Conservation (phyloP, 192 early-diverging fungal genomes). For the Coemansia sp. region DNA sequence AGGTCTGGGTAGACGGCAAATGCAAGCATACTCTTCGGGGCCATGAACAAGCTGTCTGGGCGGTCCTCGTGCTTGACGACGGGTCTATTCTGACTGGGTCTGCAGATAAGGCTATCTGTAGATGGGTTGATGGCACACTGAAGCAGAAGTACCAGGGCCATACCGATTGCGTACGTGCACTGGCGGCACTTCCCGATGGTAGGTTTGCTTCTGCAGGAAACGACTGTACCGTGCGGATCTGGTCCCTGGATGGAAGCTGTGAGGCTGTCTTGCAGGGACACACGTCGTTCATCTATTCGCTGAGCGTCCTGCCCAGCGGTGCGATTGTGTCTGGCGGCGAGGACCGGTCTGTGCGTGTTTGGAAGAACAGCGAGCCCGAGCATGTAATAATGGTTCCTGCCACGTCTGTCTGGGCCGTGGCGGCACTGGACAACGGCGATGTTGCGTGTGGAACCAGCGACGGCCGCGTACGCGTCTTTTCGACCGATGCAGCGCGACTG, state of each 20-base stretch:
- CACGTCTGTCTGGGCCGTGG: constrained; percentile 89
- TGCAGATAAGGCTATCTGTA: constrained; percentile 86
- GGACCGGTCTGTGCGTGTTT: constrained; percentile 84
- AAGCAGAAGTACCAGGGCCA: constrained; percentile 73
- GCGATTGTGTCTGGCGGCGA: constrained; percentile 90
- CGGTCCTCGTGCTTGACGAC: constrained; percentile 73
- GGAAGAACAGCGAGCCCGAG: constrained; percentile 66
- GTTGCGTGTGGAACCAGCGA: constrained; percentile 82
- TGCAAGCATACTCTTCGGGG: constrained; percentile 67
- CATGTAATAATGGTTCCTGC: constrained; percentile 87
- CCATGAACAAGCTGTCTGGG: constrained; percentile 87
- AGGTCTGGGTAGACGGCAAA: constrained; percentile 82
- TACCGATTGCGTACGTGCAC: constrained; percentile 83
- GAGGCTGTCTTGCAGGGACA: constrained; percentile 78
- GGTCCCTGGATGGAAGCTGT: constrained; percentile 70
- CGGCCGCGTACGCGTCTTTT: constrained; percentile 78
- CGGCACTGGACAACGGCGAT: constrained; percentile 74
- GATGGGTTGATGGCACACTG: constrained; percentile 74
- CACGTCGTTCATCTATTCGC: constrained; percentile 88
- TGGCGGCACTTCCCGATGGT: constrained; percentile 59
- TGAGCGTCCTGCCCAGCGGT: constrained; percentile 66
- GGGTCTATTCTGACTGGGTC: constrained; percentile 77
- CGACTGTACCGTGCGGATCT: constrained; percentile 67
- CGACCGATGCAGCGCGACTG: constrained; percentile 57
- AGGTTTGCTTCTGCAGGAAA: constrained; percentile 22